These are phyloP conservation scores for Helotiales sp. DNA, from an alignment of 2,329 filamentous ascomycete species.

Conservation along the genomic window DNA sequence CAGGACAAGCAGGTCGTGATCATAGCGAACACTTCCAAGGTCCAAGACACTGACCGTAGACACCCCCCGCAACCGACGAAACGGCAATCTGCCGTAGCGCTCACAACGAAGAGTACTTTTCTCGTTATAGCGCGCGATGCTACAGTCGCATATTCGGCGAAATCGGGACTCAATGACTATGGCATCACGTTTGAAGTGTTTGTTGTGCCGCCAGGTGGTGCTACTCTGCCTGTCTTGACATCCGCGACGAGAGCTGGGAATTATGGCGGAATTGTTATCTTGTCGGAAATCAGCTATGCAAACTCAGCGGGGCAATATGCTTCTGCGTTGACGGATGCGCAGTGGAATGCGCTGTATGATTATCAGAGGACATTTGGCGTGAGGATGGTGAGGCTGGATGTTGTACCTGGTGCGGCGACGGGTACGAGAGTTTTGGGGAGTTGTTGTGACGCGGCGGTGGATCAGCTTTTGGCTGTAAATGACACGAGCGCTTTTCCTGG, in stretches of 20 bases:
- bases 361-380: slow-evolving; percentile 64
- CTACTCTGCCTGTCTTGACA: slow-evolving; percentile 56
- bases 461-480: slow-evolving; percentile 58
- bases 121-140: slow-evolving; percentile 60
- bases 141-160: slow-evolving; percentile 53
- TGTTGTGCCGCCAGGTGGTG: slow-evolving; percentile 58
- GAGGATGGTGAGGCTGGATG: slow-evolving; percentile 64
- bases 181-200: slow-evolving; percentile 63
- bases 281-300: slow-evolving; percentile 43
- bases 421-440: slow-evolving; percentile 46
- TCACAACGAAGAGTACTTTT: slow-evolving; percentile 49
- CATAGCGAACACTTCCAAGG: slow-evolving; percentile 9
- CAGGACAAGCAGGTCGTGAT: slow-evolving; percentile 5
- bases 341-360: slow-evolving; percentile 60
- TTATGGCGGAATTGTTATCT: slow-evolving; percentile 57
- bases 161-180: slow-evolving; percentile 62
- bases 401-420: slow-evolving; percentile 57
- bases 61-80: slow-evolving; percentile 11
- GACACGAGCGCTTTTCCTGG: slow-evolving; percentile 58
- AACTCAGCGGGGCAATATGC: slow-evolving; percentile 50
- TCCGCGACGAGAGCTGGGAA: slow-evolving; percentile 53
- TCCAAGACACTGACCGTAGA: slow-evolving; percentile 2
- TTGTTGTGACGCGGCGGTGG: slow-evolving; percentile 53
- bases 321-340: slow-evolving; percentile 53
- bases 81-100: background rate